Evolutionary conservation across 139 green algal species (phyloP).

Genomic region (Auxenochlorella protothecoides): DNA sequence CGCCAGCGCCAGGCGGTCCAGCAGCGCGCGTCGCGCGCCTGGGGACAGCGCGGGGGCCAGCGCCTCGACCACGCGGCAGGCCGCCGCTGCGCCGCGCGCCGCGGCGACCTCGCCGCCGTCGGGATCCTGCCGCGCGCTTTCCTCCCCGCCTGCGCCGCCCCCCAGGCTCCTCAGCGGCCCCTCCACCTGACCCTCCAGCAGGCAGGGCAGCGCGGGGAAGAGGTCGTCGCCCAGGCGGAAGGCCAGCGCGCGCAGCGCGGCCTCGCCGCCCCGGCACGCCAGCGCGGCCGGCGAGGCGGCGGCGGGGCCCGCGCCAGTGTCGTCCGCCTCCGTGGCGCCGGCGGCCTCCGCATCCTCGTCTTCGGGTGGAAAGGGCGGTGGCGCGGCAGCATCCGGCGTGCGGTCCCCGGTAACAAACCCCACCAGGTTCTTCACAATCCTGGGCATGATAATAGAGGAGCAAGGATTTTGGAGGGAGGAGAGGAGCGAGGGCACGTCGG

Average conservation of each 20-base stretch:
- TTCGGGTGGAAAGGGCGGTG: too few relatives aligned
- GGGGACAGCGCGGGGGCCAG: constrained; percentile 42
- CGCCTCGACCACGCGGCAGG: constrained; percentile 56
- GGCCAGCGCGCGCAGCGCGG: constrained; percentile 42
- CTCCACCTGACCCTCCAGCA: constrained; percentile 50
- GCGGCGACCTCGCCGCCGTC: background rate
- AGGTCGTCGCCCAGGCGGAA: constrained; percentile 34
- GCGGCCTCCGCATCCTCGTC: too few relatives aligned
- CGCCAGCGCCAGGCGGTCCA: constrained; percentile 43
- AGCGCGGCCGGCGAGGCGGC: background rate
- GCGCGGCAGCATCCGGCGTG: too few relatives aligned
- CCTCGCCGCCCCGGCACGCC: constrained; percentile 50
- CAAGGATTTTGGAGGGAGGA: too few relatives aligned
- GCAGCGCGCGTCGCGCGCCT: constrained; percentile 30
- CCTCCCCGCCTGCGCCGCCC: background rate
- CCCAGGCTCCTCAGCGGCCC: constrained; percentile 25
- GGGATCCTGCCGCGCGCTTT: too few relatives aligned
- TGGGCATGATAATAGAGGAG: background rate
- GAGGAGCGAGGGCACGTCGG: too few relatives aligned
- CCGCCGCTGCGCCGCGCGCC: constrained; percentile 18
- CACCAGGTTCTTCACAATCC: constrained; percentile 72
- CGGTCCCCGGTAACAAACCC: constrained; percentile 59
- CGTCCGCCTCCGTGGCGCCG: too few relatives aligned
- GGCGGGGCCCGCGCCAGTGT: too few relatives aligned
- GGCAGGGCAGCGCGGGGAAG: constrained; percentile 38